phyloP scores from a whole-genome alignment of 1,284 basidiomycete genomes.

The Cryptococcus wingfieldii region DNA sequence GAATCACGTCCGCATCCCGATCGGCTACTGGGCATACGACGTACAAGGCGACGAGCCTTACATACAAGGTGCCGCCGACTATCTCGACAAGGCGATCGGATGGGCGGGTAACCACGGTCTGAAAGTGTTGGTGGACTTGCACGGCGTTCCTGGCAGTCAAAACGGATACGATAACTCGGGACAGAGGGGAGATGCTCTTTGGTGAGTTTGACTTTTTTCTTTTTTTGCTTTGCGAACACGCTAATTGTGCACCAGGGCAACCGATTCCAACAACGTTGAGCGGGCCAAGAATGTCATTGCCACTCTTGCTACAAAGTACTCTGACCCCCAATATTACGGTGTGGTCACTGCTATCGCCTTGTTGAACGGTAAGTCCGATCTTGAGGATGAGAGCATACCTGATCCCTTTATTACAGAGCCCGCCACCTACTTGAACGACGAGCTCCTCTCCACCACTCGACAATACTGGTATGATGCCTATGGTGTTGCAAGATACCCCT shows the following conservation, averaged over 20 bases:
- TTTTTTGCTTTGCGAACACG: neutral
- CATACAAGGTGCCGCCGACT: constrained; percentile 64
- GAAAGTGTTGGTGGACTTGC: constrained; percentile 64
- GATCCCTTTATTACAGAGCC: constrained; percentile 55
- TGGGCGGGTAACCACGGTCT: constrained; percentile 75
- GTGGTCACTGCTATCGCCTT: constrained; percentile 58
- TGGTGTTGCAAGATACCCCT: constrained; percentile 69
- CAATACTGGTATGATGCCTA: constrained; percentile 62
- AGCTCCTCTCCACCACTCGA: constrained; percentile 57
- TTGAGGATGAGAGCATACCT: too few relatives aligned
- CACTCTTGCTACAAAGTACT: constrained; percentile 31
- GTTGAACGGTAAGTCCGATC: constrained; percentile 38
- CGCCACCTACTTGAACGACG: constrained; percentile 62
- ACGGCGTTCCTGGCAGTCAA: constrained; percentile 78
- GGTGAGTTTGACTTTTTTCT: constrained; percentile 56
- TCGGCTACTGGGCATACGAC: constrained; percentile 78
- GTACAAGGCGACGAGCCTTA: constrained; percentile 74
- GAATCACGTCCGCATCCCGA: constrained; percentile 77
- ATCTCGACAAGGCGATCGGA: constrained; percentile 58
- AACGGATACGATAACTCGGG: constrained; percentile 79
- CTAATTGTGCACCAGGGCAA: constrained; percentile 12
- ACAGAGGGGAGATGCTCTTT: constrained; percentile 61
- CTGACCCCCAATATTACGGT: constrained; percentile 51
- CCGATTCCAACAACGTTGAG: constrained; percentile 26
- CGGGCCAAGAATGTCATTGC: constrained; percentile 51